These are phyloP conservation scores for Lasiodiplodia hormozganensis DNA, from an alignment of 2,329 filamentous ascomycete species.

Conservation along the genomic window DNA sequence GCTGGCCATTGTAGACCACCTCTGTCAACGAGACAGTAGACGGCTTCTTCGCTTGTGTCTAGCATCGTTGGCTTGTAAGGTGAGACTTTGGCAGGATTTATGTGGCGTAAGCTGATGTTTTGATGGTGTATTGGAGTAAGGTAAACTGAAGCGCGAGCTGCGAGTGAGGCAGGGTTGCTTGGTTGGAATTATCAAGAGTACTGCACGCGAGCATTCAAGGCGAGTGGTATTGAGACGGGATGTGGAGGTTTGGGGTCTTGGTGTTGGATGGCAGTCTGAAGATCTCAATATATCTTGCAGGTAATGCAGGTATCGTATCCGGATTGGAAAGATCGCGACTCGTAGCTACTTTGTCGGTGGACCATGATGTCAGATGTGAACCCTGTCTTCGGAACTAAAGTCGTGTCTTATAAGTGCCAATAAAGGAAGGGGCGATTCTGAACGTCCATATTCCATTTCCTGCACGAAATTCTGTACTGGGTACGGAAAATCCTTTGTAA, in stretches of 20 bases:
- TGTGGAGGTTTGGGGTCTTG: background rate
- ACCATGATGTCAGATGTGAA: background rate
- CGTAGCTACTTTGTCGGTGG: background rate
- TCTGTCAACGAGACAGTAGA: constrained; percentile 1
- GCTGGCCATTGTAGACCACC: background rate
- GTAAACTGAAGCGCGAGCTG: background rate
- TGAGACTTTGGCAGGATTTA: background rate
- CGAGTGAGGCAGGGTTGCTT: background rate
- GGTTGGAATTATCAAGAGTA: background rate
- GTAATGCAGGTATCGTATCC: background rate
- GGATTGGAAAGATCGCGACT: background rate
- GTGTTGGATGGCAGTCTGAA: background rate
- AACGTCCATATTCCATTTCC: background rate
- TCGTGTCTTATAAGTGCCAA: background rate
- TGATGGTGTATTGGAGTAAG: background rate
- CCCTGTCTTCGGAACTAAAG: background rate
- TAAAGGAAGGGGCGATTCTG: background rate
- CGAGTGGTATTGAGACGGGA: background rate
- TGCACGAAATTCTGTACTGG: background rate
- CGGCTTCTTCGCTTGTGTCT: background rate
- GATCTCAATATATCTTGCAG: background rate
- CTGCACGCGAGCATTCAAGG: background rate
- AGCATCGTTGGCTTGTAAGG: background rate
- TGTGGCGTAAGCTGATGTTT: background rate
- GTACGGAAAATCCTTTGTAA: background rate